These are phyloP conservation scores for Monosporascus sp. DNA, from an alignment of 2,329 filamentous ascomycete genomes.

Conservation along the genomic window DNA sequence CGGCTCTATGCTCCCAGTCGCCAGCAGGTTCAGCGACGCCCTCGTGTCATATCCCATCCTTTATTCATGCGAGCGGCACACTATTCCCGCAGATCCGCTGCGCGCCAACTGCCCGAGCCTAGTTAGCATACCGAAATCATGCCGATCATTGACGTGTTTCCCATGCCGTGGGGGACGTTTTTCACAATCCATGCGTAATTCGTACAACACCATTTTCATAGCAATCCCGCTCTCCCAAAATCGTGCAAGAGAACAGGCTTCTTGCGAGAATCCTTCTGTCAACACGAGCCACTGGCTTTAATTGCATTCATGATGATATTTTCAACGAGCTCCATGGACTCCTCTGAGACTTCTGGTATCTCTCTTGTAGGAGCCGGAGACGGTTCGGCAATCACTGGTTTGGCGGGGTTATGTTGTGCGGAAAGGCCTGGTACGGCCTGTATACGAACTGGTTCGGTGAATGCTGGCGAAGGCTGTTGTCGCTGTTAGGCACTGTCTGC, in stretches of 20 bases:
- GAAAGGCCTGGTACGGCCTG: background rate
- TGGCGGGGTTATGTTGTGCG: slow-evolving; percentile 7
- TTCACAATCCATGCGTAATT: background rate
- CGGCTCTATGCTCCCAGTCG: too few species aligned
- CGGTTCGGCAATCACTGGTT: background rate
- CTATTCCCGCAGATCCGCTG: background rate
- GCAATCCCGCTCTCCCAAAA: background rate
- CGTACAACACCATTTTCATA: background rate
- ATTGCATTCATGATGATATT: slow-evolving; percentile 28
- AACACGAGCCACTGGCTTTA: slow-evolving; percentile 19
- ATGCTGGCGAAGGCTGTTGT: slow-evolving; percentile 22
- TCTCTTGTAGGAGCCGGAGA: slow-evolving; percentile 9
- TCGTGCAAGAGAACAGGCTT: background rate
- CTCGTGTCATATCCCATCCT: background rate
- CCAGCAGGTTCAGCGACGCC: too few species aligned
- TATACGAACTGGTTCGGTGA: slow-evolving; percentile 5
- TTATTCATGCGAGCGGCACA: background rate
- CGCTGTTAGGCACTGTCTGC: slow-evolving; percentile 28
- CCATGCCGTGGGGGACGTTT: background rate
- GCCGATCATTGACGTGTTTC: background rate
- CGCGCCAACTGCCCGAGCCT: background rate
- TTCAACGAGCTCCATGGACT: slow-evolving; percentile 28
- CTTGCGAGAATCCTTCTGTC: background rate
- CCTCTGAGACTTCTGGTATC: slow-evolving; percentile 27
- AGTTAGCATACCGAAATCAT: background rate